Conservation (phyloP, 2,329 filamentous ascomycete species). For the Fusarium sororula region DNA sequence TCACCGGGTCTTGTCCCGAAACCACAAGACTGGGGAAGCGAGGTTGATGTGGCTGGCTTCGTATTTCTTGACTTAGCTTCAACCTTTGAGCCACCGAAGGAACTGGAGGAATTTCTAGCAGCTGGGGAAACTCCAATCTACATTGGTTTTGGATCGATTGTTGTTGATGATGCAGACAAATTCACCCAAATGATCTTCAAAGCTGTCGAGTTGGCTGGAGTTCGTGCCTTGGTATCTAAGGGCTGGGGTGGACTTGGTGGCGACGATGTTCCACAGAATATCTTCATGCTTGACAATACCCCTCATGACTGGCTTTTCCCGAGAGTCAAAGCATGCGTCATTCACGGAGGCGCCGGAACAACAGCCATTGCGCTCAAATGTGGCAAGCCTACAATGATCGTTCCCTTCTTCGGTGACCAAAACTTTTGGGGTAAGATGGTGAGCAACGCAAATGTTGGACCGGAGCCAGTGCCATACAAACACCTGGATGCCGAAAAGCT, state of each 20-base stretch:
- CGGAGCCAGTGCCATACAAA: slow-evolving; percentile 75
- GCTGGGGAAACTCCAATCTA: slow-evolving; percentile 71
- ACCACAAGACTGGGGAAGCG: slow-evolving; percentile 72
- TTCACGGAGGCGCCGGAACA: slow-evolving; percentile 82
- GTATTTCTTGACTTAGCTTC: slow-evolving; percentile 78
- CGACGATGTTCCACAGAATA: slow-evolving; percentile 65
- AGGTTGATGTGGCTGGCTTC: slow-evolving; percentile 80
- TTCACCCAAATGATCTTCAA: slow-evolving; percentile 78
- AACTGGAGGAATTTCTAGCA: slow-evolving; percentile 64
- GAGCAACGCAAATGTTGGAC: slow-evolving; percentile 69
- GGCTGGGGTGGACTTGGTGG: slow-evolving; percentile 79
- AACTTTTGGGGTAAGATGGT: slow-evolving; percentile 82
- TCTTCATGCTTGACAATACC: slow-evolving; percentile 78
- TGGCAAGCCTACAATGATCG: slow-evolving; percentile 77
- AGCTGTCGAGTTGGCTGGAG: slow-evolving; percentile 70
- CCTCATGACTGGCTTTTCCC: slow-evolving; percentile 84
- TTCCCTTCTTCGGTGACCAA: slow-evolving; percentile 84
- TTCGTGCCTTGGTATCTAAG: slow-evolving; percentile 76
- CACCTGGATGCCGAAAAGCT: slow-evolving; percentile 69
- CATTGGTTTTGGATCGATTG: slow-evolving; percentile 80
- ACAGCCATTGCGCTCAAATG: slow-evolving; percentile 78
- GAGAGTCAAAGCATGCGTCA: slow-evolving; percentile 71
- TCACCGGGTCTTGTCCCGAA: slow-evolving; percentile 73
- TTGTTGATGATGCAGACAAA: slow-evolving; percentile 74
- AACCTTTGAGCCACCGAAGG: slow-evolving; percentile 65